A percentile compares a stretch with the other conserved stretches of the same genome.
Evolutionary conservation across 2,329 filamentous ascomycete species (phyloP).

Genomic region (Akanthomyces dipterigenus): DNA sequence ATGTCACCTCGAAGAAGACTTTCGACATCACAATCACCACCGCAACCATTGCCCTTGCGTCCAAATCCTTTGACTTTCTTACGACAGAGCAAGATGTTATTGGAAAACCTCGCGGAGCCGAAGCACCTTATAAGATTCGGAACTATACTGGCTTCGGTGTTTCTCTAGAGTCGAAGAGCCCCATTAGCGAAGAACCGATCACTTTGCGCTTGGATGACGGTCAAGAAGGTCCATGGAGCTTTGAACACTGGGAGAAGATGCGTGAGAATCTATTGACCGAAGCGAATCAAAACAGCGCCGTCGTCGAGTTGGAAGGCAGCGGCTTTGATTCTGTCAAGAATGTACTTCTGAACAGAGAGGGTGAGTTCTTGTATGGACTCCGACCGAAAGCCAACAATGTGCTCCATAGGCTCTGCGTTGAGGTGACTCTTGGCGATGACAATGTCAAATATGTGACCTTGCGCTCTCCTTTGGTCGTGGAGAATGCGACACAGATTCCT

Average conservation of each 20-base stretch:
- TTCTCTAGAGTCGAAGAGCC: constrained; percentile 70
- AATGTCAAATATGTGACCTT: constrained; percentile 98
- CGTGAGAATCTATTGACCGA: constrained; percentile 87
- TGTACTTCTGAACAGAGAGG: constrained; percentile 88
- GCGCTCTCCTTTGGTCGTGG: constrained; percentile 81
- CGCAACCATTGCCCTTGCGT: constrained; percentile 85
- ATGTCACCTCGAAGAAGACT: constrained; percentile 80
- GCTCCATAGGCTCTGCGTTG: constrained; percentile 83
- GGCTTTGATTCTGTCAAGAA: constrained; percentile 88
- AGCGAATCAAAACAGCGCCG: constrained; percentile 69
- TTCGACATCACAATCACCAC: constrained; percentile 92
- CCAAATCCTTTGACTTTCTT: constrained; percentile 88
- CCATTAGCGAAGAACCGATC: constrained; percentile 58
- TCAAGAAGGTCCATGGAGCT: constrained; percentile 88
- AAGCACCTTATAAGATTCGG: constrained; percentile 86
- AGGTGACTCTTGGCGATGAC: constrained; percentile 83
- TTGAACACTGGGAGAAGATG: constrained; percentile 94
- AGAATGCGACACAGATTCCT: constrained; percentile 95
- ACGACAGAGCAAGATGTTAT: constrained; percentile 79
- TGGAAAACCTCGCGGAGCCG: constrained; percentile 83
- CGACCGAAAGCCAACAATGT: constrained; percentile 80
- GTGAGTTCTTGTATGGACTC: constrained; percentile 82
- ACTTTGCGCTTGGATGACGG: constrained; percentile 78
- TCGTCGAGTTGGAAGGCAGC: constrained; percentile 81
- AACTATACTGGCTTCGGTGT: constrained; percentile 95